Base-by-base conservation (phyloP, 2,329 filamentous ascomycete genomes). In the Alternaria tenuissima region DNA sequence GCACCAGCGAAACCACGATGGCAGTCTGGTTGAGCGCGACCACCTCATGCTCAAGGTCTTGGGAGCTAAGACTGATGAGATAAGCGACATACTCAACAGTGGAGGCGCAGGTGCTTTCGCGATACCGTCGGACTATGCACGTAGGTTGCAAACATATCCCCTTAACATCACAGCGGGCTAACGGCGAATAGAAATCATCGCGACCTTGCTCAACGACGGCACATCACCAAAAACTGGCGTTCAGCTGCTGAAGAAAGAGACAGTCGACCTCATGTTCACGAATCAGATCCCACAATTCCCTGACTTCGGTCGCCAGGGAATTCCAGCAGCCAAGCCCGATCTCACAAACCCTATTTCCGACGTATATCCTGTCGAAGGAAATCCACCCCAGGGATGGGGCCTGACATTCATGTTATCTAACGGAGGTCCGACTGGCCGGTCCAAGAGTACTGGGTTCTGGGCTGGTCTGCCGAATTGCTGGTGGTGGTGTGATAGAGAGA, bases 21-120 rank as follows among this genome's bases (percentile, higher is more conserved):
- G 74, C 54, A 59, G 60, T n/a, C 42, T 76, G 28, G 63, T 62
- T 4, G 71, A 74, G 62, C 70, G 77, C 38, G 84, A 89, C 55
- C 87, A 89, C 67, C 68, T 83, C 1, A 79, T 82, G 38, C 83
- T 83, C 7, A 76, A 77, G 8, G 81, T 85, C 0, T 71, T 88
- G 3, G 70, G 82, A 8, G 81, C 76, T 3, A 74, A 80, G 6
- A 76, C 75, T 4, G 72, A 80, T 6, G 75, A 81, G 2, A 80
- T 85, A 38, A 75, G 76, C 16, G 55, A 65, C 14, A 71, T 85
- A 3, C 84, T 89, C 69, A 83, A 89, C 71, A 85, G 82, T 48
- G 88, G 85, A 9, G 89, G 88, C 3, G 87, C 82, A 12, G 88
- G 88, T 2, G 81, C 84, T 57, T 91, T 87, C 68, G 85, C 86